phyloP scores from a whole-genome alignment of 208 protist genomes.

The Trypanosoma boissoni region DNA sequence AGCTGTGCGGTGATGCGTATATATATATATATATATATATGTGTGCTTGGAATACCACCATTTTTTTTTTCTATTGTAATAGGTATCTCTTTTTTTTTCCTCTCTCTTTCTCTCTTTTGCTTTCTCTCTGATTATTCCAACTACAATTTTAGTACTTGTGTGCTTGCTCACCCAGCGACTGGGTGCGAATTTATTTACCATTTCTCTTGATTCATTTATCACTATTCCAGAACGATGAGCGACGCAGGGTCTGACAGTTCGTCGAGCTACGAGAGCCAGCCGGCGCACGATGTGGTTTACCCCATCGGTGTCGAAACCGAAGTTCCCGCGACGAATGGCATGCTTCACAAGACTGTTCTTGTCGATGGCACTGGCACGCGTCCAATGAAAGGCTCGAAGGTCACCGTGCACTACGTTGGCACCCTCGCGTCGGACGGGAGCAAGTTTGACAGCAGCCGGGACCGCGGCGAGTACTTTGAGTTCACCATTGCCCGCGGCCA shows the following conservation, averaged over 20 bases:
- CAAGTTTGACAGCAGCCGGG: slow-evolving; percentile 89
- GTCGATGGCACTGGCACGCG: slow-evolving; percentile 64
- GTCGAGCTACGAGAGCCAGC: slow-evolving; percentile 62
- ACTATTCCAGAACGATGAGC: not conserved
- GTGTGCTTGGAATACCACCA: too few relatives aligned
- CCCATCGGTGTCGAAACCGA: slow-evolving; percentile 65
- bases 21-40: slow-evolving; percentile 3
- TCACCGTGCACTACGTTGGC: slow-evolving; percentile 90
- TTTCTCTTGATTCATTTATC: not conserved
- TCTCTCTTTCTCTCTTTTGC: not conserved
- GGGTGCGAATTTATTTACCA: too few relatives aligned
- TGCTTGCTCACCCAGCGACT: too few relatives aligned
- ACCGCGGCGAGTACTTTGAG: slow-evolving; percentile 79
- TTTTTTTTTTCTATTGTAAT: slow-evolving; percentile 20
- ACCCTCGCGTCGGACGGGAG: slow-evolving; percentile 73
- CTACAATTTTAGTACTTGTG: too few relatives aligned
- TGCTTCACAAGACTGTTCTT: slow-evolving; percentile 79
- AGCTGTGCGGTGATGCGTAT: not conserved
- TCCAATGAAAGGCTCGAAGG: slow-evolving; percentile 77
- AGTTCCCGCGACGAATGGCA: slow-evolving; percentile 68
- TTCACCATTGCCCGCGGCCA: slow-evolving; percentile 85
- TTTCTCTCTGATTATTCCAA: slow-evolving; percentile 11
- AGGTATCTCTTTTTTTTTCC: slow-evolving; percentile 2
- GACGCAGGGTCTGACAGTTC: slow-evolving; percentile 3
- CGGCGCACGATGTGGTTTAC: slow-evolving; percentile 65